A percentile compares a stretch with the other conserved stretches of the same genome.
Conservation (phyloP, 2,329 filamentous ascomycete genomes). For the Chaetomium globosum region DNA sequence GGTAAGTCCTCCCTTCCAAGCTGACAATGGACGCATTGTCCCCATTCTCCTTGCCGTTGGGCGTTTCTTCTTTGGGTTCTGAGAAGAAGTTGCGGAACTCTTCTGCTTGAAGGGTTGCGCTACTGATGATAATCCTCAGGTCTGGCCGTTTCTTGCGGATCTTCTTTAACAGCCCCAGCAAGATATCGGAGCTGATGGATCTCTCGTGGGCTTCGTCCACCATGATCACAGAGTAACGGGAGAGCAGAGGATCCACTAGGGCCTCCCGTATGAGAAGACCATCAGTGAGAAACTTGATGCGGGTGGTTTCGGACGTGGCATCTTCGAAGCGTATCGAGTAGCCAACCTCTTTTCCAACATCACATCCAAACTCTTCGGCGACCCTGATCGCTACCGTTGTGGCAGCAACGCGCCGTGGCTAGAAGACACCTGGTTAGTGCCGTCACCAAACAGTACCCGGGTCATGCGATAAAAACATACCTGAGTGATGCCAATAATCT, state of each 20-base stretch:
- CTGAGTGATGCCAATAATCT: slow-evolving; percentile 86
- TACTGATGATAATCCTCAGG: slow-evolving; percentile 85
- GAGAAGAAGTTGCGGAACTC: slow-evolving; percentile 80
- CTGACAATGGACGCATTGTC: slow-evolving; percentile 68
- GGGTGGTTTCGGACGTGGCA: slow-evolving; percentile 79
- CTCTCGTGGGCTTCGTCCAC: slow-evolving; percentile 96
- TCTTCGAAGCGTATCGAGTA: slow-evolving; percentile 95
- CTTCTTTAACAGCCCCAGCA: slow-evolving; percentile 89
- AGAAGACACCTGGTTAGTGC: background rate
- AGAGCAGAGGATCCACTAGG: slow-evolving; percentile 86
- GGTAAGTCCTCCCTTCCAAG: slow-evolving; percentile 83
- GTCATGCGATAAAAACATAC: slow-evolving; percentile 49
- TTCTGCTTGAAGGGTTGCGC: slow-evolving; percentile 88
- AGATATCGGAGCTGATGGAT: slow-evolving; percentile 86
- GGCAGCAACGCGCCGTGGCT: slow-evolving; percentile 88
- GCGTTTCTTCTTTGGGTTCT: slow-evolving; percentile 42
- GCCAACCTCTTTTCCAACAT: slow-evolving; percentile 86
- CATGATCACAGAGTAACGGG: slow-evolving; percentile 93
- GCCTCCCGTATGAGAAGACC: slow-evolving; percentile 89
- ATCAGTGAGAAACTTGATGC: slow-evolving; percentile 95
- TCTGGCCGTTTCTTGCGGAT: slow-evolving; percentile 79
- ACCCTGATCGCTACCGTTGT: slow-evolving; percentile 87
- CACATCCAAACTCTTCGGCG: slow-evolving; percentile 83
- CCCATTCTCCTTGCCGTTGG: slow-evolving; percentile 40
- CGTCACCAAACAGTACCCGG: background rate